Base-by-base conservation (phyloP, 2,329 filamentous ascomycete genomes). In the Cladosporium sp. region DNA sequence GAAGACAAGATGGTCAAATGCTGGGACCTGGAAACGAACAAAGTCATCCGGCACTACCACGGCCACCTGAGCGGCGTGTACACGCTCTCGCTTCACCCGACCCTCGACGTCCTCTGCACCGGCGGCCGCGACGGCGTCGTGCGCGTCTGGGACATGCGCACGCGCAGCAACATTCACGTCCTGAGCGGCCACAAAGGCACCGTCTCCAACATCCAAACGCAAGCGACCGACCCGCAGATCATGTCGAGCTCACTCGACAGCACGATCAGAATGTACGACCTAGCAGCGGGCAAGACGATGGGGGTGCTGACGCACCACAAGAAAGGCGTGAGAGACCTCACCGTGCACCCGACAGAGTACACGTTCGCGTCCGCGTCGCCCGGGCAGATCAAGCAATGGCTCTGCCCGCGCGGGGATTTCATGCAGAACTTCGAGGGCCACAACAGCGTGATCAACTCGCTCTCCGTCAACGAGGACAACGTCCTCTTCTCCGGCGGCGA, bases 1-100 rank as follows among this genome's bases (percentile, higher is more conserved):
- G 93, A 99, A 71, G 93, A 99, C 69, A 99, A 99, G 76, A 96
- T 96, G 91, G 93, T 99, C 56, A 99, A 99, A 72, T 99, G 93
- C 73, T 99, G 93, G 93, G 93, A 99, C 73, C 74, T 99, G 58
- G 93, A 99, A 71, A 96, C 92, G n/a, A 99, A 99, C 75, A 96
- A 96, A 71, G 93, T 99, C 54, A 96, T 97, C 65, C 83, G 92
- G 34, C 93, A 99, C 68, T 99, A 97, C 69, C 93, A 99, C 68
- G 95, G 95, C 15, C 93, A 99, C 72, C 75, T 99, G 18, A 95
- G 89, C 61, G 93, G 93, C 57, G 93, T 99, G 3, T 99, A 99
- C 72, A 91, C 91, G 1, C 76, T 99, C 5, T 82, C 88, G 2
- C 75, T 99, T n/a, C 93, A 99, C 66, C 93, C 93, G 0, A 96